Percentiles rank a stretch among this genome's conserved stretches.
phyloP scores from a whole-genome alignment of 192 early-diverging fungal species.

The Podila clonocystis region DNA sequence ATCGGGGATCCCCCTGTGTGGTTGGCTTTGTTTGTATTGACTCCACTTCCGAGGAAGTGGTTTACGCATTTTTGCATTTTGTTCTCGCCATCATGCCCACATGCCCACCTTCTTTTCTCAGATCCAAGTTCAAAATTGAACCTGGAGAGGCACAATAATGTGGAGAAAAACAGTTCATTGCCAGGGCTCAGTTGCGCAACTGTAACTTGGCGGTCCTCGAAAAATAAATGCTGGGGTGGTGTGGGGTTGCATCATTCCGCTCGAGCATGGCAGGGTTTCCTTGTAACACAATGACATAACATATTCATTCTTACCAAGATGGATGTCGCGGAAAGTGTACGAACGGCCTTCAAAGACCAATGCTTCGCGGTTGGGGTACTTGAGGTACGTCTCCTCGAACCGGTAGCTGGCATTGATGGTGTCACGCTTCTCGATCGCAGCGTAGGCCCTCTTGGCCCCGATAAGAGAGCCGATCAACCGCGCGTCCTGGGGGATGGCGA shows the following conservation, averaged over 20 bases:
- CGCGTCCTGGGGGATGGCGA: slow-evolving; percentile 45
- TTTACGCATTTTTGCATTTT: too few relatives aligned
- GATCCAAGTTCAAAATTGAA: too few relatives aligned
- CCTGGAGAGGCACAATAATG: too few relatives aligned
- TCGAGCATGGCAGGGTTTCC: not conserved
- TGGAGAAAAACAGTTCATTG: too few relatives aligned
- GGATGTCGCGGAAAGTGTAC: slow-evolving; percentile 56
- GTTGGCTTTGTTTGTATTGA: too few relatives aligned
- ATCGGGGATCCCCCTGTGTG: too few relatives aligned
- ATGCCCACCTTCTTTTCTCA: too few relatives aligned
- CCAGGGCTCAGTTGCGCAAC: too few relatives aligned
- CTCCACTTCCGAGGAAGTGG: too few relatives aligned
- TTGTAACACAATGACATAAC: too few relatives aligned
- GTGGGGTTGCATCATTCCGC: not conserved
- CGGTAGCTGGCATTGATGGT: slow-evolving; percentile 52
- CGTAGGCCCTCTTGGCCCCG: slow-evolving; percentile 21
- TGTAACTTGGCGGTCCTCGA: not conserved
- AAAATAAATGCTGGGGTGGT: not conserved
- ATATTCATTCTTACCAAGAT: slow-evolving; percentile 47
- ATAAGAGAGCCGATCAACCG: slow-evolving; percentile 32
- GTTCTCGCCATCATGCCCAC: too few relatives aligned
- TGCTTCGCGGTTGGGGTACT: slow-evolving; percentile 48
- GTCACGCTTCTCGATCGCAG: slow-evolving; percentile 39
- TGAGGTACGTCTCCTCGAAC: slow-evolving; percentile 50
- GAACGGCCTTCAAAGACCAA: slow-evolving; percentile 59